A percentile compares a stretch with the other conserved stretches of the same genome.
Evolutionary conservation across 1,139 yeast species (phyloP).

Genomic region (Saccharomycopsis crataegensis): DNA sequence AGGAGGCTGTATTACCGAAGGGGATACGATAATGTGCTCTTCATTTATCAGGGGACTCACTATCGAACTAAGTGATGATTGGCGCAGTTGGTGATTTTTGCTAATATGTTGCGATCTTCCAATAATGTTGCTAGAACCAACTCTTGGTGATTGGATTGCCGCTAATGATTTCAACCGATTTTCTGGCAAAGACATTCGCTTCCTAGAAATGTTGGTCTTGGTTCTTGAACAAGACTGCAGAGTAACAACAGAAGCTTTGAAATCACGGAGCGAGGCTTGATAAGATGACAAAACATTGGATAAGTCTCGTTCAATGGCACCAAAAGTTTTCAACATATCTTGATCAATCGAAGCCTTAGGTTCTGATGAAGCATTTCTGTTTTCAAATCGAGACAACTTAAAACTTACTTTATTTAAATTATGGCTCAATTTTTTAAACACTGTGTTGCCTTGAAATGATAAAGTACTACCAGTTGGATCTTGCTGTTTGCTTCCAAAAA

Average conservation of each 20-base stretch:
- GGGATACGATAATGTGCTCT: background rate
- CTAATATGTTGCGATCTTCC: background rate
- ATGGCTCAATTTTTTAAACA: too few relatives aligned
- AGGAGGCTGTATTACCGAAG: background rate
- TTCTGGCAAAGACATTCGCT: background rate
- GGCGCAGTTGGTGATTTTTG: background rate
- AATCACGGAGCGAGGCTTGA: background rate
- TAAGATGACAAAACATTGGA: background rate
- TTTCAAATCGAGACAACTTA: too few relatives aligned
- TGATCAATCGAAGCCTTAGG: too few relatives aligned
- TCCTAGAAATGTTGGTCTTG: background rate
- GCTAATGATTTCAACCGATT: background rate
- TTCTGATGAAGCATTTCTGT: too few relatives aligned
- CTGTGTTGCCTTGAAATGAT: too few relatives aligned
- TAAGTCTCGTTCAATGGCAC: background rate
- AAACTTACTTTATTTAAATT: too few relatives aligned
- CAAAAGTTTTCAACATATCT: background rate
- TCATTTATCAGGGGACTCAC: background rate
- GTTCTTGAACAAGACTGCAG: background rate
- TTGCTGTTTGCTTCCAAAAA: too few relatives aligned
- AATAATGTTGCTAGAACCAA: background rate
- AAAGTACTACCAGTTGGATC: too few relatives aligned
- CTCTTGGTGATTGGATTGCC: too few relatives aligned
- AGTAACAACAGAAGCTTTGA: background rate
- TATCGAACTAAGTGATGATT: background rate